These are phyloP conservation scores for Xylariaceae sp. DNA, from an alignment of 2,329 filamentous ascomycete species.

Conservation along the genomic window DNA sequence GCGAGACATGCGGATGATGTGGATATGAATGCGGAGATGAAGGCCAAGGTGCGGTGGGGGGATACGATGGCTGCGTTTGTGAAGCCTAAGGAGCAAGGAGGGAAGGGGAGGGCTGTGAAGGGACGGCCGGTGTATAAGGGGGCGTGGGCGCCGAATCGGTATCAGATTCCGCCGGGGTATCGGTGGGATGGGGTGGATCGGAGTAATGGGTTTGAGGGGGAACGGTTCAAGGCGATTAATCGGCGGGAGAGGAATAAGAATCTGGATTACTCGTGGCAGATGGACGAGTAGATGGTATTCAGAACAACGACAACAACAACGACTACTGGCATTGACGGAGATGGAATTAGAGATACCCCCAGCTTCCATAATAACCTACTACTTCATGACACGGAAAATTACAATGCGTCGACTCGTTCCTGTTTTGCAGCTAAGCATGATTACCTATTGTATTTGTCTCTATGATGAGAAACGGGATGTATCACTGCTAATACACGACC, in stretches of 20 bases:
- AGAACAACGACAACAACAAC: background rate
- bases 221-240: slow-evolving; percentile 87
- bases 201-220: slow-evolving; percentile 85
- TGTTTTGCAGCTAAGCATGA: slow-evolving; percentile 2
- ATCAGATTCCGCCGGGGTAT: slow-evolving; percentile 87
- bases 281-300: slow-evolving; percentile 64
- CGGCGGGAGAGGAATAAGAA: slow-evolving; percentile 68
- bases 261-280: slow-evolving; percentile 90
- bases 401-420: background rate
- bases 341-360: slow-evolving; percentile 15
- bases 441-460: slow-evolving; percentile 7
- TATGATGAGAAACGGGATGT: slow-evolving; percentile 1
- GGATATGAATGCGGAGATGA: slow-evolving; percentile 79
- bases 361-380: background rate
- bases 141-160: slow-evolving; percentile 80
- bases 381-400: background rate
- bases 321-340: slow-evolving; percentile 1
- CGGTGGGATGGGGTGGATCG: slow-evolving; percentile 97
- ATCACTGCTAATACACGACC: background rate
- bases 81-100: slow-evolving; percentile 39
- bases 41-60: slow-evolving; percentile 76
- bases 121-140: slow-evolving; percentile 69
- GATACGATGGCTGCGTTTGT: slow-evolving; percentile 86
- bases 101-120: slow-evolving; percentile 30
- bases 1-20: slow-evolving; percentile 79